Percentiles rank a stretch among this genome's conserved stretches.
Conservation (phyloP, 768 basidiomycete genomes). For the Tylopilus sp. region DNA sequence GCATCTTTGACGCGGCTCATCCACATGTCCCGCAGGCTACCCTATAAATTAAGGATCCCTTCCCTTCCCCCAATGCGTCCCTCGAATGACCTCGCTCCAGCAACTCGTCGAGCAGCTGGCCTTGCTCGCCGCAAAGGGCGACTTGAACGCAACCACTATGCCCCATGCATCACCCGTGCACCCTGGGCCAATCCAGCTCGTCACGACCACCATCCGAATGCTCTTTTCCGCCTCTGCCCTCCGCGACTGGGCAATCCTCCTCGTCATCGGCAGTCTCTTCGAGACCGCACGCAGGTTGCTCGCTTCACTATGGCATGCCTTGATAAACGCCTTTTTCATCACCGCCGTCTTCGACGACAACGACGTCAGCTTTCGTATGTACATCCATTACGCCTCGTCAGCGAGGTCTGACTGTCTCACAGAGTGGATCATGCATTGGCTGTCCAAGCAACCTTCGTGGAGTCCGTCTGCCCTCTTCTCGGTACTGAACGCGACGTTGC, state of each 20-base stretch:
- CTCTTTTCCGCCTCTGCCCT: conserved; percentile 54
- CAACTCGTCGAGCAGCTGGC: conserved; percentile 30
- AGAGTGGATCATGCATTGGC: conserved; percentile 75
- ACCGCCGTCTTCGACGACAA: conserved; percentile 59
- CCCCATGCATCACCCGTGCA: conserved; percentile 13
- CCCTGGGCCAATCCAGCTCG: conserved; percentile 21
- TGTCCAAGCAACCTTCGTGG: conserved; percentile 62
- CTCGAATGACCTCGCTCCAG: conserved; percentile 27
- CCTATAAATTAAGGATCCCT: no score
- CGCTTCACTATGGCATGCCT: conserved; percentile 38
- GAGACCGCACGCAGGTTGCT: conserved; percentile 54
- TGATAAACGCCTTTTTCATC: conserved; percentile 55
- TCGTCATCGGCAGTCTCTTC: conserved; percentile 58
- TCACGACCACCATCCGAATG: conserved; percentile 39
- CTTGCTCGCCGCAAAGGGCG: conserved; percentile 17
- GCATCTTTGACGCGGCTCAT: background rate
- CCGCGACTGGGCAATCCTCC: conserved; percentile 60
- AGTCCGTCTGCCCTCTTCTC: conserved; percentile 31
- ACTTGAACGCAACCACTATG: conserved; percentile 7
- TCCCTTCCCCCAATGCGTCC: background rate
- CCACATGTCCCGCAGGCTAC: background rate
- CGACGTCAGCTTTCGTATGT: conserved; percentile 55
- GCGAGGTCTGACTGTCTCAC: background rate
- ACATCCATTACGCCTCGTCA: background rate
- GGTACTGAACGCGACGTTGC: background rate